These are phyloP conservation scores for Dendrobium chrysotoxum DNA, from an alignment of 106 monocot genomes.

Conservation along the genomic window DNA sequence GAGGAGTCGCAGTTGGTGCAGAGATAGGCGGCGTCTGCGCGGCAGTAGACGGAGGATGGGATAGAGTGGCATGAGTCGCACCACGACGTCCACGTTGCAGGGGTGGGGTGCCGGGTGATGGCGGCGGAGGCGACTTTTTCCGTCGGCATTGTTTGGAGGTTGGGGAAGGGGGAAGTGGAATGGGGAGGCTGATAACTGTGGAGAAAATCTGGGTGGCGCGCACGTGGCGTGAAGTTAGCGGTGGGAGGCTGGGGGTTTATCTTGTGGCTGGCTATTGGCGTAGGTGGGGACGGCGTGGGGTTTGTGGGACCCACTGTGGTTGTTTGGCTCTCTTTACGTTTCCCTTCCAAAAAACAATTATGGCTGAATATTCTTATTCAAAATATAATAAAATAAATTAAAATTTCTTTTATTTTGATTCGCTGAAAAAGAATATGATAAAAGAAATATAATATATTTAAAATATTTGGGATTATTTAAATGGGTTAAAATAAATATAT, in stretches of 20 bases:
- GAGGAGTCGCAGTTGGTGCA: slow-evolving; percentile 32
- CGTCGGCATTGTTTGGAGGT: slow-evolving; percentile 4
- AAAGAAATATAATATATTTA: no score
- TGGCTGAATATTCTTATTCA: no score
- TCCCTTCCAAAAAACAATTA: no score
- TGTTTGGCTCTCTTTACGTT: no score
- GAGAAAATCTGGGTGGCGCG: slow-evolving; percentile 10
- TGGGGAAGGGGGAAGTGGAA: background rate
- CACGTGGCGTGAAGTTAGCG: slow-evolving; percentile 24
- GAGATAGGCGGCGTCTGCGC: slow-evolving; percentile 29
- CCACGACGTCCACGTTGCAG: background rate
- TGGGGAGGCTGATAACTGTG: background rate
- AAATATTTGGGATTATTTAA: no score
- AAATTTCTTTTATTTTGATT: no score
- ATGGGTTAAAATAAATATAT: no score
- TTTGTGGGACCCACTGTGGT: no score
- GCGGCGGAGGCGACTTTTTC: background rate
- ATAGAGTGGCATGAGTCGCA: slow-evolving; percentile 33
- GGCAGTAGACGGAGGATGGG: slow-evolving; percentile 29
- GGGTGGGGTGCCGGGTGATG: background rate
- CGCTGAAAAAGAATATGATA: no score
- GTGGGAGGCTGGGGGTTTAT: slow-evolving; percentile 16
- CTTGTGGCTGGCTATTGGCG: slow-evolving; percentile 16
- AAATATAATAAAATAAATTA: no score
- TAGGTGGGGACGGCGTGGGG: slow-evolving; percentile 4